A percentile compares a stretch with the other conserved stretches of the same genome.
Evolutionary conservation across 371 early-diverging fungal genomes (phyloP).

Genomic region (Choanephora cucurbitarum): DNA sequence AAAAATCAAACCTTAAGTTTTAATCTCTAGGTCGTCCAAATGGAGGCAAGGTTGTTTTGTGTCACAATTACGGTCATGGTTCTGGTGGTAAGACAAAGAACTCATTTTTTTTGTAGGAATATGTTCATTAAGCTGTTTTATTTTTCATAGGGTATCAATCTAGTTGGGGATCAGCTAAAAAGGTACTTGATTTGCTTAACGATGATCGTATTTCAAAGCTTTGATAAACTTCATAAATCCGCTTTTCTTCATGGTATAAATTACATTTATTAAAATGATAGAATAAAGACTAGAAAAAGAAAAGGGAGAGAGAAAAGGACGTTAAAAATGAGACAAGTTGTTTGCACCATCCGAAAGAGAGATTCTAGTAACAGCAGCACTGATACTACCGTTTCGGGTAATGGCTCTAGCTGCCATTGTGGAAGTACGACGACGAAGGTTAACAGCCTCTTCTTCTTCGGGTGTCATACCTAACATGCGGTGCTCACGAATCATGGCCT

Average conservation of each 20-base stretch:
- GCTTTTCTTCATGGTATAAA: no score
- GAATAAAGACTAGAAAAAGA: no score
- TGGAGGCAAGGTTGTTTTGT: slow-evolving; percentile 34
- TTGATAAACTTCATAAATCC: no score
- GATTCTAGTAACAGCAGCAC: slow-evolving; percentile 19
- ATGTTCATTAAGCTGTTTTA: slow-evolving; percentile 2
- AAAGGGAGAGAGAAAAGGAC: no score
- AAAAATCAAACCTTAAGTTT: not conserved
- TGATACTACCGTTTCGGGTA: slow-evolving; percentile 11
- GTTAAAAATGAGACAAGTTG: not conserved
- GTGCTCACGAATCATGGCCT: slow-evolving; percentile 26
- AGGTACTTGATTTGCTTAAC: slow-evolving; percentile 30
- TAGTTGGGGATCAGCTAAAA: slow-evolving; percentile 44
- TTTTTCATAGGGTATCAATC: slow-evolving; percentile 35
- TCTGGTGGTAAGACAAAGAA: slow-evolving; percentile 36
- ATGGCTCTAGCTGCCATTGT: slow-evolving; percentile 10
- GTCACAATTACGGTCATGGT: slow-evolving; percentile 49
- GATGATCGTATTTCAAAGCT: slow-evolving; percentile 33
- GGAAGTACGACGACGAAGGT: slow-evolving; percentile 10
- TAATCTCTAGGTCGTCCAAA: slow-evolving; percentile 18
- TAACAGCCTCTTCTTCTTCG: slow-evolving; percentile 12
- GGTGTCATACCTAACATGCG: slow-evolving; percentile 15
- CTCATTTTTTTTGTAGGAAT: not conserved
- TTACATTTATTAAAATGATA: no score
- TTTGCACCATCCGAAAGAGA: slow-evolving; percentile 7